A percentile compares a stretch with the other conserved stretches of the same genome.
phyloP scores from a whole-genome alignment of 2,329 filamentous ascomycete genomes.

The Gremmenia infestans region DNA sequence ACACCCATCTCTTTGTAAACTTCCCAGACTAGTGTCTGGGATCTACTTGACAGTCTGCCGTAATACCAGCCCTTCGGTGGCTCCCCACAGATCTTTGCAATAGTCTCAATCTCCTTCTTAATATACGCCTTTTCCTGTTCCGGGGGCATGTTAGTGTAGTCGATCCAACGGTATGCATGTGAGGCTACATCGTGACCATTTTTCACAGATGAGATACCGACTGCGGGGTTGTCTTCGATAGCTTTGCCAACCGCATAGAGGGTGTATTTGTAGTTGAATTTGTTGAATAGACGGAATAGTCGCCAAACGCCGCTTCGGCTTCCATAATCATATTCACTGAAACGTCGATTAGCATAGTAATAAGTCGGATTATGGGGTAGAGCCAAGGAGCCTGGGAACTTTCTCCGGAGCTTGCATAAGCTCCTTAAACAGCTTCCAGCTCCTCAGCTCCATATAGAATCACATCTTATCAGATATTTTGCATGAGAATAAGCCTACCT shows the following conservation, averaged over 20 bases:
- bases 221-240: constrained; percentile 37
- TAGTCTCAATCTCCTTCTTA: constrained; percentile 33
- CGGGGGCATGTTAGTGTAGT: constrained; percentile 35
- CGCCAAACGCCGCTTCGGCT: constrained; percentile 35
- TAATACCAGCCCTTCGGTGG: constrained; percentile 35
- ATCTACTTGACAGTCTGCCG: constrained; percentile 35
- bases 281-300: constrained; percentile 37
- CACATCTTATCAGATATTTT: too few relatives aligned
- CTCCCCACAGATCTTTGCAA: constrained; percentile 32
- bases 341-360: too few relatives aligned
- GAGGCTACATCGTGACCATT: constrained; percentile 39
- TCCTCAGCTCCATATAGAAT: too few relatives aligned
- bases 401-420: too few relatives aligned
- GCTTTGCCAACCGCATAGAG: constrained; percentile 38
- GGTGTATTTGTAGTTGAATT: constrained; percentile 39
- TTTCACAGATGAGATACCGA: constrained; percentile 36
- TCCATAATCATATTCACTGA: constrained; percentile 34
- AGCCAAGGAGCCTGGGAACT: too few relatives aligned
- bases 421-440: too few relatives aligned
- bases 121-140: constrained; percentile 37
- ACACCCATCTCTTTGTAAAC: constrained; percentile 49
- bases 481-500: background rate
- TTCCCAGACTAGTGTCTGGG: constrained; percentile 41
- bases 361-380: too few relatives aligned
- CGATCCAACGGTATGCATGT: constrained; percentile 40